Evolutionary conservation across 179 eudicot genomes (phyloP), one percentile per base, ranked within the genome.

Genomic region (Spergularia azorica): DNA sequence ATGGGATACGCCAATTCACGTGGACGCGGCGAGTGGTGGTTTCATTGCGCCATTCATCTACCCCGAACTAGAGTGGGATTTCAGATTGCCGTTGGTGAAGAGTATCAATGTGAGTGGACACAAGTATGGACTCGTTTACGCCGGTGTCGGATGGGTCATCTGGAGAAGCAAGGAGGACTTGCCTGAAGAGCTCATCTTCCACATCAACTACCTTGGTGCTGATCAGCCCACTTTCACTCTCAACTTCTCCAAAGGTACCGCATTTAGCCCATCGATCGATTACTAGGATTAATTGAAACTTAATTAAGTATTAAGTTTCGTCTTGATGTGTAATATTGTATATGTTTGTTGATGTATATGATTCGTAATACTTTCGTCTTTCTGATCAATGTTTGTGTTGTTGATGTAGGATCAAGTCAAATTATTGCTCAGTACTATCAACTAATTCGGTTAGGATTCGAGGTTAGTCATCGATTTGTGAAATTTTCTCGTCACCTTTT

Each of bases 21-120:
- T 92, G 75, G 97, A 92, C 72, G 97, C 97, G 13, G 97, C 97
- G 12, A 92, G 97, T 81, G 97, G 97, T 20, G 97, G 97, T 3
- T 92, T 92, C 82, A 87, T 92, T 0, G 97, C 97, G 0, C 97
- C 97, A 46, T 92, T 92, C 63, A 8, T 92, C 11, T 90, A 89
- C 82, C 97, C 95, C 0, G 91, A 92, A 12, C 72, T 92, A 39
- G 93, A 83, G 79, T 92, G 97, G 97, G 97, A 92, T 75, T 92
- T 92, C 76, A 72, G 89, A 12, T 71, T 92, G 70, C 89, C 94
- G 11, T 71, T 90, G 51, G 97, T 92, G 83, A 92, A 90, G 89
- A 92, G 97, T 46, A 90, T 92, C 67, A 92, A 92, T 66, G 97
- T 92, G 0, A 92, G 97, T 72, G 97, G 97, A 0, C 97, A 91